Conservation (phyloP, 805 yeast species). For the Cyberlindnera americana region DNA sequence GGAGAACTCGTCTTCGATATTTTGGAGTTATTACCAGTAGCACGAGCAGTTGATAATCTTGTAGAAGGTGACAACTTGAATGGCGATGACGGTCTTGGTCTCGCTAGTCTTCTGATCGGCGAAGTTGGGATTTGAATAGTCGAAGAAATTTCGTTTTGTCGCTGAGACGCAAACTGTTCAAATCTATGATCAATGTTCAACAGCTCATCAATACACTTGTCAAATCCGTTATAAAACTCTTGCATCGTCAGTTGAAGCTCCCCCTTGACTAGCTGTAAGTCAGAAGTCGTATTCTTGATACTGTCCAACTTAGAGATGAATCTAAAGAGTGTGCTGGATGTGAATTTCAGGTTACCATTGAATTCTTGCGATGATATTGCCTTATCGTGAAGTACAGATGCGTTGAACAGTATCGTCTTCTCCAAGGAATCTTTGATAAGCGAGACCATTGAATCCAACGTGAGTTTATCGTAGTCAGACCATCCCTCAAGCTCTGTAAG, state of each 20-base stretch:
- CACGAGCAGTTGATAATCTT: conserved; percentile 22
- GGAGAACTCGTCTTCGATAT: conserved; percentile 17
- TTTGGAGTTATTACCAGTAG: conserved; percentile 11
- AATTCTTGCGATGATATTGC: conserved; percentile 31
- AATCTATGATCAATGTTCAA: conserved; percentile 34
- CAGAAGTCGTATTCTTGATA: conserved; percentile 11
- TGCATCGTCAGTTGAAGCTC: conserved; percentile 18
- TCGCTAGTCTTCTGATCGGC: conserved; percentile 24
- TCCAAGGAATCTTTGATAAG: conserved; percentile 47
- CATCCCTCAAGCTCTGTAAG: conserved; percentile 55
- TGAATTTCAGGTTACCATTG: conserved; percentile 21
- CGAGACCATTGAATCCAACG: conserved; percentile 39
- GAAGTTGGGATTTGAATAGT: conserved; percentile 26
- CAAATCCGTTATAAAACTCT: conserved; percentile 23
- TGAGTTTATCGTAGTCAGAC: conserved; percentile 41
- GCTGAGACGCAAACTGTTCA: conserved; percentile 30
- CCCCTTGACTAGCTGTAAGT: conserved; percentile 15
- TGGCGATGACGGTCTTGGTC: conserved; percentile 23
- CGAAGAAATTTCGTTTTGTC: conserved; percentile 22
- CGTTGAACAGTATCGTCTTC: conserved; percentile 49
- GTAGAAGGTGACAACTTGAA: conserved; percentile 21
- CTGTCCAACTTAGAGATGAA: conserved; percentile 13
- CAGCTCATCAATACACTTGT: conserved; percentile 29
- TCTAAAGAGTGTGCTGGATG: conserved; percentile 4
- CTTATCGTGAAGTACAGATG: conserved; percentile 55